Evolutionary conservation across 2,329 filamentous ascomycete species (phyloP), one percentile per base, ranked within the genome.

Genomic region (Arthrobotrys entomopaga): DNA sequence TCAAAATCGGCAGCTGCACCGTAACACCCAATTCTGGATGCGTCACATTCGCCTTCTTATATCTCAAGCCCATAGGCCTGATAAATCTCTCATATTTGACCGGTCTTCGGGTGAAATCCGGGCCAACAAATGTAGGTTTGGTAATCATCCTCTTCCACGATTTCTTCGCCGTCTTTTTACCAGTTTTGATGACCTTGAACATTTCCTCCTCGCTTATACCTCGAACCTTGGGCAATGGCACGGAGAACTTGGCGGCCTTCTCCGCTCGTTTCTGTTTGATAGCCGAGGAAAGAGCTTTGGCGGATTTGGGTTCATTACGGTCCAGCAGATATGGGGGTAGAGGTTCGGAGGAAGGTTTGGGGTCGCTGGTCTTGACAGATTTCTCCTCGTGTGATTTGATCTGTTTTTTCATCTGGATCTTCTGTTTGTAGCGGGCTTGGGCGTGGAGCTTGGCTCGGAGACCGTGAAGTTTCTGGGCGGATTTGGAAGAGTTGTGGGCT

Each of bases 201-300:
- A 97, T 94, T 84, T 97, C 94, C 85, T 96, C 92, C 84, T 98
- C 94, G 78, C 88, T 89, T 79, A 98, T 97, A 77, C 92, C 94
- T 80, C 91, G 88, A 50, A 98, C 95, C 84, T 97, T 97, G 40
- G 95, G 95, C 80, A 99, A 82, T 1, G 95, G 95, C 43, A 98
- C 95, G 34, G 87, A 87, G 81, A 97, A 98, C 81, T 94, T 91
- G 58, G 95, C 95, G 5, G 93, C 92, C 86, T 97, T 97, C 82
- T 97, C 96, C 76, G 87, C 87, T 46, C 95, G 87, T 86, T 97
- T 97, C 82, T 97, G 92, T 87, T 98, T 99, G 85, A 80, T 88
- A 76, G 80, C 83, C 79, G 82, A 84, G 60, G 82, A 85, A 48
- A 79, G 75, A 3, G 78, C 77, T 58, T 79, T 90, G 40, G 88